phyloP scores from a whole-genome alignment of 192 early-diverging fungal species.

The Thamnidium elegans region DNA sequence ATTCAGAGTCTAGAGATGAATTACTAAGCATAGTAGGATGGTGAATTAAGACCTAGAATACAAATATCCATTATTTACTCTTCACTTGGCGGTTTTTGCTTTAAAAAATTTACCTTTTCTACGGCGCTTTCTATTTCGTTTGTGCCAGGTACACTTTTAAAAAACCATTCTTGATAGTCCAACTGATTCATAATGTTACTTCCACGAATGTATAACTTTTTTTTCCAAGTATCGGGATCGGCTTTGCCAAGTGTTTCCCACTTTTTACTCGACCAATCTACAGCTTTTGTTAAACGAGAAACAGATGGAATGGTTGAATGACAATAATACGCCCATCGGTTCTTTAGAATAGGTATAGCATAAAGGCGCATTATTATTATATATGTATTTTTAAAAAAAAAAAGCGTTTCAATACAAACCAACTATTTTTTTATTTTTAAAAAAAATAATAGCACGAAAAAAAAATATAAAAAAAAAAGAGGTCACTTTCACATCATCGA shows the following conservation, averaged over 20 bases:
- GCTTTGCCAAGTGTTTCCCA: constrained; percentile 50
- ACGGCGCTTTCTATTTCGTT: constrained; percentile 34
- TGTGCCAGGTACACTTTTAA: constrained; percentile 66
- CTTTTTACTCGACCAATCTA: constrained; percentile 49
- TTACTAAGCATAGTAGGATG: constrained; percentile 49
- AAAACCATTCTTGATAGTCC: constrained; percentile 72
- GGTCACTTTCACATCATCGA: no score
- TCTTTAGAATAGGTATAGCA: constrained; percentile 50
- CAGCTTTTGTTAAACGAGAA: constrained; percentile 44
- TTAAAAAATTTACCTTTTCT: neutral
- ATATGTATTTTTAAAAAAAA: neutral
- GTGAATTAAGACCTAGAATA: neutral
- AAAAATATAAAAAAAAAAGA: neutral
- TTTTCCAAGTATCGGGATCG: constrained; percentile 49
- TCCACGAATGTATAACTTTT: constrained; percentile 56
- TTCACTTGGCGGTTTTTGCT: no score
- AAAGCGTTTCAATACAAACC: no score
- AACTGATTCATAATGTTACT: constrained; percentile 66
- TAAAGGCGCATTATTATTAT: constrained; percentile 32
- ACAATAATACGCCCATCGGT: constrained; percentile 50
- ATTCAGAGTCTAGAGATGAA: constrained; percentile 40
- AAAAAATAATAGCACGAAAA: neutral
- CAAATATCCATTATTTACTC: no score
- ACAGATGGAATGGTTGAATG: constrained; percentile 43
- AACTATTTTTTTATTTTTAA: neutral